A percentile compares a stretch with the other conserved stretches of the same genome.
Evolutionary conservation across 495 filamentous ascomycete genomes (phyloP).

Genomic region (Platismatia glauca): DNA sequence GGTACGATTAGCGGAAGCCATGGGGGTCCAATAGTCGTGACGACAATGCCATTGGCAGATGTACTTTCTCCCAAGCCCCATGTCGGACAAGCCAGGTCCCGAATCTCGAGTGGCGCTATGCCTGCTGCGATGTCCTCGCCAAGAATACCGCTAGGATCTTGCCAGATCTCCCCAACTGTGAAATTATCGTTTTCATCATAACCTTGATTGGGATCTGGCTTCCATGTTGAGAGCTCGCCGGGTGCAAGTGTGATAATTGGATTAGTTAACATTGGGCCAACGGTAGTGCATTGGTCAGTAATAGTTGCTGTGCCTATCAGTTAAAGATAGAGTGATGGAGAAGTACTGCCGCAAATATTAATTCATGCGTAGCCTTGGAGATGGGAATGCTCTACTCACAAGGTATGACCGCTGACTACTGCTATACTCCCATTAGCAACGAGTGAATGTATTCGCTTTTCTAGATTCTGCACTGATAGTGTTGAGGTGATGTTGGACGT

Average conservation of each 20-base stretch:
- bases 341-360: conserved; percentile 6
- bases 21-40: conserved; percentile 9
- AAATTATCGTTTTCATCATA: too few species aligned
- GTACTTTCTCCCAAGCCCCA: background rate
- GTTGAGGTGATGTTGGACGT: background rate
- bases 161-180: too few species aligned
- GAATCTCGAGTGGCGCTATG: background rate
- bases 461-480: background rate
- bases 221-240: conserved; percentile 8
- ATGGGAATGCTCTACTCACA: conserved; percentile 1
- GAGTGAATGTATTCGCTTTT: conserved; percentile 2
- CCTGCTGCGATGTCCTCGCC: too few species aligned
- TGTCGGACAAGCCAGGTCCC: conserved; percentile 1
- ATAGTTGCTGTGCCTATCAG: conserved; percentile 2
- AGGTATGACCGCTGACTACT: conserved; percentile 9
- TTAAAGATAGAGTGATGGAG: conserved; percentile 18
- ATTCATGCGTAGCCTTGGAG: too few species aligned
- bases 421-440: conserved; percentile 4
- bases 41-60: background rate
- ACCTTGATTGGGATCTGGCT: too few species aligned
- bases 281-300: background rate
- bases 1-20: conserved; percentile 9
- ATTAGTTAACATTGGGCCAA: conserved; percentile 4
- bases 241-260: conserved; percentile 11
- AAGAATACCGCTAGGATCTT: too few species aligned